phyloP scores from a whole-genome alignment of 495 filamentous ascomycete species.

The Xylaria sp. region DNA sequence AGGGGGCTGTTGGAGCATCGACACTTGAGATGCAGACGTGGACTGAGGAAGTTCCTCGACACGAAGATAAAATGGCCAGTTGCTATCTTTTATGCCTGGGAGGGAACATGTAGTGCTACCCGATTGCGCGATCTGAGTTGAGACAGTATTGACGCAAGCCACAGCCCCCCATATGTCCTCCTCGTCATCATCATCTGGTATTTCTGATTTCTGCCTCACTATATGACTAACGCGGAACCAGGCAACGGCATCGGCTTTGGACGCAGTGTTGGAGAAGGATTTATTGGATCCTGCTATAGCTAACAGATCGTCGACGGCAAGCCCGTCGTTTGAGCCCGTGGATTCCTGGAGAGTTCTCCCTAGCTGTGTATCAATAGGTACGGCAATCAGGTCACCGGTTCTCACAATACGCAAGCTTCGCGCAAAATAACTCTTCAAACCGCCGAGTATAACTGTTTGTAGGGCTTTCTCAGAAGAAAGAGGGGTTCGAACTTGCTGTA shows the following conservation, averaged over 20 bases:
- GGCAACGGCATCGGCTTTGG: slow-evolving; percentile 67
- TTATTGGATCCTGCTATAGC: slow-evolving; percentile 49
- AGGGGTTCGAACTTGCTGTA: slow-evolving; percentile 90
- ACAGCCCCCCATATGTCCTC: slow-evolving; percentile 83
- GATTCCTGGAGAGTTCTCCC: slow-evolving; percentile 76
- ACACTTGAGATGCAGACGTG: slow-evolving; percentile 44
- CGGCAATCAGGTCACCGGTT: slow-evolving; percentile 83
- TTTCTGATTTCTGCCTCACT: slow-evolving; percentile 63
- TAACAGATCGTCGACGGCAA: slow-evolving; percentile 69
- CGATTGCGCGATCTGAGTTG: slow-evolving; percentile 85
- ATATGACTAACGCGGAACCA: slow-evolving; percentile 90
- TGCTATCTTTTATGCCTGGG: slow-evolving; percentile 73
- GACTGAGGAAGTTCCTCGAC: slow-evolving; percentile 62
- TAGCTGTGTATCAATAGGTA: slow-evolving; percentile 82
- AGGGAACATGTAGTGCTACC: slow-evolving; percentile 80
- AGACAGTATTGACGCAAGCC: slow-evolving; percentile 79
- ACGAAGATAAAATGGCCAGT: slow-evolving; percentile 88
- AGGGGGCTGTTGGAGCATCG: slow-evolving; percentile 44
- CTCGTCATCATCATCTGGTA: slow-evolving; percentile 48
- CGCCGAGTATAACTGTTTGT: slow-evolving; percentile 81
- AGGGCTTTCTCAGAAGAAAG: slow-evolving; percentile 82
- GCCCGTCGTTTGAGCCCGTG: slow-evolving; percentile 60
- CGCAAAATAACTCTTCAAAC: slow-evolving; percentile 86
- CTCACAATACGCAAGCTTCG: slow-evolving; percentile 77
- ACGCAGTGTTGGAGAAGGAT: slow-evolving; percentile 34